Evolutionary conservation across 768 basidiomycete genomes (phyloP), one percentile per base, ranked within the genome.

Genomic region (Arthromyces matolae): DNA sequence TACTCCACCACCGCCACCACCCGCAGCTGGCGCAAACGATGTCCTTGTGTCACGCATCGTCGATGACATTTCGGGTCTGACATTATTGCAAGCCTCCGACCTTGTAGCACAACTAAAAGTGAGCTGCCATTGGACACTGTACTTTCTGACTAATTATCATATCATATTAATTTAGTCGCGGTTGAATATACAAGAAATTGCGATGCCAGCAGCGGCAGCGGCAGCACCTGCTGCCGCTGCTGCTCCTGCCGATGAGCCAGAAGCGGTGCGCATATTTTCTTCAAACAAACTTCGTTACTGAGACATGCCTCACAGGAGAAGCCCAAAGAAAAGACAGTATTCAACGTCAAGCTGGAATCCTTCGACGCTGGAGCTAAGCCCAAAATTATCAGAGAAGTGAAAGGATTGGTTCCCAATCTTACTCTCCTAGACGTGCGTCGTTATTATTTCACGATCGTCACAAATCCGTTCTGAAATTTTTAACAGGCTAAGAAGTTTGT

Each of bases 311-410:
- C 49, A 18, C 53, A 92, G 85, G 92, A 93, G 67, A 96, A 94
- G 63, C 93, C 93, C 40, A 97, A 96, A 72, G 96, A 97, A 75
- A 98, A 98, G 83, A 96, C 93, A 14, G 78, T 94, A 27, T 99
- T 99, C 73, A 94, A 85, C 59, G 88, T 97, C 62, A 93, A 83
- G 68, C 79, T 99, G 33, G 92, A 95, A 64, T 92, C 92, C 38
- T 96, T 98, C 61, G 94, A 96, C 52, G 82, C 93, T 2, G 75
- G 80, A 9, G 76, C 89, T 43, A 99, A 99, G 69, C 89, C 96
- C 23, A 99, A 99, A 75, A 83, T 97, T 60, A 99, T 99, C 63
- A 83, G 89, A 58, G 96, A 98, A 70, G 91, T 99, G 59, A 99
- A 99, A 78, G 89, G 89, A 5, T 64, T 98, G 53, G 86, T 95